Conservation (phyloP, 169 alveolate species). For the Amoebophrya sp. region DNA sequence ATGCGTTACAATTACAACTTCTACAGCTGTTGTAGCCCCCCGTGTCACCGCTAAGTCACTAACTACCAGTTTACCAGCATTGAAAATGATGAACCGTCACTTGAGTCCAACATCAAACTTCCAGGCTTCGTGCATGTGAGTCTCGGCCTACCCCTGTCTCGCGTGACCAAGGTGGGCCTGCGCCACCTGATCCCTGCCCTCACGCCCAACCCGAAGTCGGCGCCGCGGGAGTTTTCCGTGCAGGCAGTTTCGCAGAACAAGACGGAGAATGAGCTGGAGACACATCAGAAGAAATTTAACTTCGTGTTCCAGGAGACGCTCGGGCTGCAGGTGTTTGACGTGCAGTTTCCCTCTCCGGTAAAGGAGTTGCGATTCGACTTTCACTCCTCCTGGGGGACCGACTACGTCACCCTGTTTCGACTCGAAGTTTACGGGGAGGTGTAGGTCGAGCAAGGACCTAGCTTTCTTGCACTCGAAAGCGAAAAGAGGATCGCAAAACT, state of each 20-base stretch:
- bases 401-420: not conserved
- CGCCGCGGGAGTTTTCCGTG: not conserved
- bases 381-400: not conserved
- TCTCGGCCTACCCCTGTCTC: not conserved
- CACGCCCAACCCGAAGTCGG: not conserved
- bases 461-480: too few relatives aligned
- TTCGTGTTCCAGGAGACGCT: not conserved
- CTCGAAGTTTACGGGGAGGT: not conserved
- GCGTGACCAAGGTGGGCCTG: not conserved
- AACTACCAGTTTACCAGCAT: too few relatives aligned
- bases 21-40: too few relatives aligned
- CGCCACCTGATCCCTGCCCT: not conserved
- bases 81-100: too few relatives aligned
- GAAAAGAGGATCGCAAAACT: too few relatives aligned
- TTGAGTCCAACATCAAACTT: not conserved
- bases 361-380: not conserved
- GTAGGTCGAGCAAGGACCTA: too few relatives aligned
- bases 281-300: too few relatives aligned
- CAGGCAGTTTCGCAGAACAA: too few relatives aligned
- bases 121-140: not conserved
- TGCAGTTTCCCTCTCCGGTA: not conserved
- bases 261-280: too few relatives aligned
- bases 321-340: not conserved
- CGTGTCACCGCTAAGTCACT: too few relatives aligned
- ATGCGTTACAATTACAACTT: too few relatives aligned